A percentile compares a stretch with the other conserved stretches of the same genome.
Conservation (phyloP, 2,329 filamentous ascomycete genomes). For the Claviceps fusiformis region DNA sequence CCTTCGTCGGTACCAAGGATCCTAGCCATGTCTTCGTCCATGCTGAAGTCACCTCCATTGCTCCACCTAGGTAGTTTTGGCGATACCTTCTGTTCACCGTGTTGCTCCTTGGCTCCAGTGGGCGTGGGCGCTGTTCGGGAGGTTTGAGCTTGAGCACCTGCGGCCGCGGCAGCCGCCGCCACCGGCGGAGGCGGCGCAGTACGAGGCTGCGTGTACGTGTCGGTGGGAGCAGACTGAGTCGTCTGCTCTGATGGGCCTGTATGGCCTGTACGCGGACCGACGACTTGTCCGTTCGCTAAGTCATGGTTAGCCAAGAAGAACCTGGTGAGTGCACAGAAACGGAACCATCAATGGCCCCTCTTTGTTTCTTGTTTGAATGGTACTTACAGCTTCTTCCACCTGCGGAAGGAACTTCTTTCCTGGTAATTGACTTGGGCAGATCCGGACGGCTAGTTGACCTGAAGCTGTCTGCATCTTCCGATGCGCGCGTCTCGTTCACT, state of each 20-base stretch:
- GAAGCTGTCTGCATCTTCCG: conserved; percentile 41
- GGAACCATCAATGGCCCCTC: neutral
- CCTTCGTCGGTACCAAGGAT: conserved; percentile 69
- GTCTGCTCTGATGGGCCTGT: neutral
- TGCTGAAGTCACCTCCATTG: conserved; percentile 71
- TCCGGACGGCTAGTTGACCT: conserved; percentile 26
- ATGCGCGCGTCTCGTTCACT: conserved; percentile 35
- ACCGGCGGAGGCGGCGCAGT: conserved; percentile 39
- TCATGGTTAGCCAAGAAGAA: neutral
- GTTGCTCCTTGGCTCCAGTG: conserved; percentile 23
- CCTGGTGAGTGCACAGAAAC: neutral
- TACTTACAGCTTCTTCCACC: conserved; percentile 28
- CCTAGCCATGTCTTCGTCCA: conserved; percentile 91
- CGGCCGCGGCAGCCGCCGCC: neutral
- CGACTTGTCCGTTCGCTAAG: conserved; percentile 3
- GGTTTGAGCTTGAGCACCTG: conserved; percentile 17
- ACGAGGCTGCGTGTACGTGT: conserved; percentile 45
- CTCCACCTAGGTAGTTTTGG: conserved; percentile 63
- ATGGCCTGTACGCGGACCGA: neutral
- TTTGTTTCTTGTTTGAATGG: neutral
- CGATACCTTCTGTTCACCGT: conserved; percentile 36
- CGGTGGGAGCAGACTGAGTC: conserved; percentile 19
- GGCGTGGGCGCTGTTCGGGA: conserved; percentile 32
- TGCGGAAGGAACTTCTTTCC: conserved; percentile 47
- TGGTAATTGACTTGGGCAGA: conserved; percentile 36